Evolutionary conservation across 306 rosid genomes (phyloP).

Genomic region (Dalbergia cochinchinensis): DNA sequence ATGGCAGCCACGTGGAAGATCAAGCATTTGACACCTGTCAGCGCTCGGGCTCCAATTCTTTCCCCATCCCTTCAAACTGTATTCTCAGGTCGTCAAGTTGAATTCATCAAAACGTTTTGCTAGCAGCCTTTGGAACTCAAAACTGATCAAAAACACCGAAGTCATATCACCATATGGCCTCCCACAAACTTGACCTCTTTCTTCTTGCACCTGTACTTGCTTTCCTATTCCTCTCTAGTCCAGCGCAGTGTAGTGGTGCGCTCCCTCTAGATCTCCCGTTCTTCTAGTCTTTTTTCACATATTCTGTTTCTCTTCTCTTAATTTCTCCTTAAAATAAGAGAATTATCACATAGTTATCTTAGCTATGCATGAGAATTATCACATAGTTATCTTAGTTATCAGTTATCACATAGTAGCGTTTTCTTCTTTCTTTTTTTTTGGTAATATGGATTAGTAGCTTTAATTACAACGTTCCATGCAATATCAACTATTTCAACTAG

Average conservation of each 20-base stretch:
- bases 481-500: background rate
- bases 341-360: background rate
- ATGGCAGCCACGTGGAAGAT: constrained; percentile 68
- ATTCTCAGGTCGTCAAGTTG: background rate
- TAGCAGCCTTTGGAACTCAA: background rate
- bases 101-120: background rate
- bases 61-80: background rate
- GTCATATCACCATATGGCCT: constrained; percentile 47
- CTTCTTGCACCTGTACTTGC: constrained; percentile 31
- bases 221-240: constrained; percentile 43
- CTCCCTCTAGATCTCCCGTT: background rate
- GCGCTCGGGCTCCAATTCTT: background rate
- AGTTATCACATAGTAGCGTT: background rate
- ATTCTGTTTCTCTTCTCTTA: background rate
- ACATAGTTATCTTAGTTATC: background rate
- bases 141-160: background rate
- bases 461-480: background rate
- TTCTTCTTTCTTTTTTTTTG: too few relatives aligned
- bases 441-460: too few relatives aligned
- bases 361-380: background rate
- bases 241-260: constrained; percentile 45
- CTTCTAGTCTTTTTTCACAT: background rate
- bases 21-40: constrained; percentile 47
- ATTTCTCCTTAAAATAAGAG: background rate
- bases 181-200: constrained; percentile 41